These are phyloP conservation scores for Tephrocybe sp. DNA, from an alignment of 768 basidiomycete genomes.

Conservation along the genomic window DNA sequence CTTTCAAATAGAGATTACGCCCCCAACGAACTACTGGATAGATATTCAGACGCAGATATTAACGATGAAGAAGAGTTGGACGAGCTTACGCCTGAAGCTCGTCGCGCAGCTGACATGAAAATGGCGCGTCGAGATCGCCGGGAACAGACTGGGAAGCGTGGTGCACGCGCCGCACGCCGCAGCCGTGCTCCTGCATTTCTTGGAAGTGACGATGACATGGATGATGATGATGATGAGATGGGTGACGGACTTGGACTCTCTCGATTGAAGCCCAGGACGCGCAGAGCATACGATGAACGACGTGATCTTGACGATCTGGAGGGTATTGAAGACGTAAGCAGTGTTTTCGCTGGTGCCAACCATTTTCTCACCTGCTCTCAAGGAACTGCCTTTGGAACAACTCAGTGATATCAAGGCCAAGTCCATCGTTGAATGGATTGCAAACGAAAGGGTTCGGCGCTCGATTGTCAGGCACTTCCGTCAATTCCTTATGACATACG, in stretches of 20 bases:
- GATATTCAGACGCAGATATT: constrained; percentile 84
- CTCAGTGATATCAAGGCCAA: constrained; percentile 97
- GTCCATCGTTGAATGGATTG: constrained; percentile 97
- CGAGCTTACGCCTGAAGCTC: constrained; percentile 64
- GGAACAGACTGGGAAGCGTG: constrained; percentile 65
- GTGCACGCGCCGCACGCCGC: constrained; percentile 73
- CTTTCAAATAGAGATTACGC: constrained; percentile 72
- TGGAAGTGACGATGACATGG: constrained; percentile 78
- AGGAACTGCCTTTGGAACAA: constrained; percentile 96
- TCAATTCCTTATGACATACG: constrained; percentile 93
- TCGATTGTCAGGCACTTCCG: constrained; percentile 93
- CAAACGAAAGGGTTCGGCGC: constrained; percentile 85
- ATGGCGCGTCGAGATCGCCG: constrained; percentile 89
- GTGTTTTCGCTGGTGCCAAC: background rate
- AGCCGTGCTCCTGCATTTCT: constrained; percentile 87
- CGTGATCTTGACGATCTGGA: constrained; percentile 89
- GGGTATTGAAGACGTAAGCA: constrained; percentile 78
- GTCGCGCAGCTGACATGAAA: constrained; percentile 80
- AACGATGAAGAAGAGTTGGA: constrained; percentile 78
- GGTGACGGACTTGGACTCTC: constrained; percentile 65
- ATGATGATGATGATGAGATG: constrained; percentile 73
- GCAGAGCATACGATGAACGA: constrained; percentile 93
- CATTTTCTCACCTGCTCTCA: constrained; percentile 13
- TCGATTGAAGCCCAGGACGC: constrained; percentile 78
- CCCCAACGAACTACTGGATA: constrained; percentile 77